Conservation (phyloP, 805 yeast species). For the Yamadazyma sp. region DNA sequence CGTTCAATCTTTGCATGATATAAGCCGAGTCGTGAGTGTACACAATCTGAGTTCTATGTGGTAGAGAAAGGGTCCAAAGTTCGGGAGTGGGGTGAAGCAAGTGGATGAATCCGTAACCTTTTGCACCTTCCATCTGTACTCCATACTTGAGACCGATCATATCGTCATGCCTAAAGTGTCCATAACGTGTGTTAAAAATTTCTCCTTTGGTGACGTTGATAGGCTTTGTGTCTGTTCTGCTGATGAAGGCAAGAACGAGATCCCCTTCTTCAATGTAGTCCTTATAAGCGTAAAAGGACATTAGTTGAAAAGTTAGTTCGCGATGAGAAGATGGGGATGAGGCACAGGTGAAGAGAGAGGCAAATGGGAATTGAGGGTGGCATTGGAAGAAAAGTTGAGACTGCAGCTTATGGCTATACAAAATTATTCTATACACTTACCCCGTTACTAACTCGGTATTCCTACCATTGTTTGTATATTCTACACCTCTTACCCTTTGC, state of each 20-base stretch:
- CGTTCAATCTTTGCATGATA: slow-evolving; percentile 76
- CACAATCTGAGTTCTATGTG: slow-evolving; percentile 97
- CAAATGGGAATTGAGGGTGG: no score
- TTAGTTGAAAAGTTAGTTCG: slow-evolving; percentile 17
- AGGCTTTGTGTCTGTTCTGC: slow-evolving; percentile 79
- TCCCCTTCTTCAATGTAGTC: slow-evolving; percentile 81
- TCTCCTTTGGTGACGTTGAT: slow-evolving; percentile 59
- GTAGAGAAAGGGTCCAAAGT: slow-evolving; percentile 92
- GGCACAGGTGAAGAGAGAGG: no score
- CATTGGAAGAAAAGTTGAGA: no score
- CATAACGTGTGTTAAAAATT: slow-evolving; percentile 79
- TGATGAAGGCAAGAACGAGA: slow-evolving; percentile 80
- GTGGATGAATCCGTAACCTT: slow-evolving; percentile 83
- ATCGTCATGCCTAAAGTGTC: slow-evolving; percentile 77
- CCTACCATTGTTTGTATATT: no score
- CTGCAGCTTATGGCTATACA: no score
- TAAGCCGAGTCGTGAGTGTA: slow-evolving; percentile 94
- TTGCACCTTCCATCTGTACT: slow-evolving; percentile 72
- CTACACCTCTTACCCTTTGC: not conserved
- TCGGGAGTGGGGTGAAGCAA: slow-evolving; percentile 91
- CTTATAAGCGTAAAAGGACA: slow-evolving; percentile 60
- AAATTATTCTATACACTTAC: no score
- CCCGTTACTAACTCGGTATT: no score
- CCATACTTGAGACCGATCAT: slow-evolving; percentile 87
- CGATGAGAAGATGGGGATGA: no score